Evolutionary conservation across 2,329 filamentous ascomycete genomes (phyloP).

Genomic region (Orbilia brochopaga): DNA sequence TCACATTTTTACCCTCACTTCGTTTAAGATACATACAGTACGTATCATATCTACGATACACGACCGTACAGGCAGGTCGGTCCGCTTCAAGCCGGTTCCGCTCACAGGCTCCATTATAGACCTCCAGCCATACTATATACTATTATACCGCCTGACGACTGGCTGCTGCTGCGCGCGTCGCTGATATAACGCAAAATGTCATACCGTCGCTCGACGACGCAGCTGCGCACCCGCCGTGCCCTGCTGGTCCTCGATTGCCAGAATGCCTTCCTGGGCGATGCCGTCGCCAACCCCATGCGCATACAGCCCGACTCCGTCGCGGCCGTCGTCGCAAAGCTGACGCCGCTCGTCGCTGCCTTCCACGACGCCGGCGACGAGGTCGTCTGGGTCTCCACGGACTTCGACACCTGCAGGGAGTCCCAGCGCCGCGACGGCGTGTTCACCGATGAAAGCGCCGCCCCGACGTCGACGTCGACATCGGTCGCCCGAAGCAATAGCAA

Average conservation of each 20-base stretch:
- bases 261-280: slow-evolving; percentile 76
- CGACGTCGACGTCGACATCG: slow-evolving; percentile 57
- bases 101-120: too few species aligned
- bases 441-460: slow-evolving; percentile 57
- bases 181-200: slow-evolving; percentile 3
- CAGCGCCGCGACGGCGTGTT: slow-evolving; percentile 61
- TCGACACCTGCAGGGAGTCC: slow-evolving; percentile 67
- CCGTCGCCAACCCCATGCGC: slow-evolving; percentile 68
- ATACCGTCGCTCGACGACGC: slow-evolving; percentile 30
- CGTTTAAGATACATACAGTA: background rate
- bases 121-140: background rate
- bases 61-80: too few species aligned
- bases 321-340: slow-evolving; percentile 69
- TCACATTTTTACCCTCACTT: background rate
- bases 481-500: slow-evolving; percentile 44
- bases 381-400: slow-evolving; percentile 83
- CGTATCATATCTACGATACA: background rate
- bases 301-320: slow-evolving; percentile 67
- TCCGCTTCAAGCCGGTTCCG: too few species aligned
- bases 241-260: slow-evolving; percentile 86
- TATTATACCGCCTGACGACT: background rate
- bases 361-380: slow-evolving; percentile 73
- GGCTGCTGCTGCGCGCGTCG: background rate
- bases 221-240: slow-evolving; percentile 65
- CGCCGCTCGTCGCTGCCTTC: slow-evolving; percentile 73